Percentiles rank a stretch among this genome's conserved stretches.
Evolutionary conservation across 2,329 filamentous ascomycete species (phyloP).

Genomic region (Diaporthe velutina): DNA sequence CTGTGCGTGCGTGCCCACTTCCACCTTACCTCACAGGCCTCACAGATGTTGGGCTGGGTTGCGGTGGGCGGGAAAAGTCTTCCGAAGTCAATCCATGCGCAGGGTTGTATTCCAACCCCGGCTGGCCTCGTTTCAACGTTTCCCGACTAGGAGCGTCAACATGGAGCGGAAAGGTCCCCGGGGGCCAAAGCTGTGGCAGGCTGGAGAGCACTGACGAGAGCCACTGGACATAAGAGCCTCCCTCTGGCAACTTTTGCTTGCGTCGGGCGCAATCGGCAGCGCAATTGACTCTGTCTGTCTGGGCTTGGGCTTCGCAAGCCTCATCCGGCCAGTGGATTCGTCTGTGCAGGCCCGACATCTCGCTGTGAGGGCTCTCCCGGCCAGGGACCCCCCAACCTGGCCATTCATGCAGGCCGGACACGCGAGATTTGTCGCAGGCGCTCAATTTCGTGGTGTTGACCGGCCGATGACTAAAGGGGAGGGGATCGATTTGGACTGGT

Average conservation of each 20-base stretch:
- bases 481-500: neutral
- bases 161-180: conserved; percentile 3
- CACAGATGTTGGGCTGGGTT: neutral
- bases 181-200: conserved; percentile 23
- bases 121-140: conserved; percentile 21
- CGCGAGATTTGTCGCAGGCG: conserved; percentile 24
- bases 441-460: conserved; percentile 9
- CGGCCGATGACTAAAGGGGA: neutral
- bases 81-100: conserved; percentile 31
- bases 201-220: conserved; percentile 21
- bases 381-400: conserved; percentile 8
- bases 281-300: conserved; percentile 10
- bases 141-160: conserved; percentile 9
- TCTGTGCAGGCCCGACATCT: conserved; percentile 18
- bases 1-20: conserved; percentile 23
- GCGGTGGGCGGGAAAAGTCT: conserved; percentile 22
- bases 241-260: neutral
- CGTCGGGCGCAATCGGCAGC: conserved; percentile 23
- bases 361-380: neutral
- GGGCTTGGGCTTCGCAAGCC: conserved; percentile 10
- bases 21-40: neutral
- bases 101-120: conserved; percentile 9
- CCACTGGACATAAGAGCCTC: conserved; percentile 1
- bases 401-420: conserved; percentile 5
- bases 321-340: neutral